Evolutionary conservation across 2,329 filamentous ascomycete species (phyloP).

Genomic region (Ceratocystis albifundus): DNA sequence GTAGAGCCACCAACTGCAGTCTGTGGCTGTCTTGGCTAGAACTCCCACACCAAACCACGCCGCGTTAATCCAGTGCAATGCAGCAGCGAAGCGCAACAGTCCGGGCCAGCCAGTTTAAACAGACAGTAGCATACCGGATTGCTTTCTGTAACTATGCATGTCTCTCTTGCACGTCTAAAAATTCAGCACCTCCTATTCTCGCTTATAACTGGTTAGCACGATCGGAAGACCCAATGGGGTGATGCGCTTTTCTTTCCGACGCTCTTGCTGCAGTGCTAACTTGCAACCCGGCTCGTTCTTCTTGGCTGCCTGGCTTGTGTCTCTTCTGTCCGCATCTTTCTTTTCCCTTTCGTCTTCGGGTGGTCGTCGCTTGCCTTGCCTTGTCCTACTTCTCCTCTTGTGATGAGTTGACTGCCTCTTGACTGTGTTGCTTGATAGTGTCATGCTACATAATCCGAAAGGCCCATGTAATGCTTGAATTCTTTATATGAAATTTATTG

Average conservation of each 20-base stretch:
- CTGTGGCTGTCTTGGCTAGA: not conserved
- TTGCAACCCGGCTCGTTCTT: constrained; percentile 1
- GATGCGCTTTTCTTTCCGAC: not conserved
- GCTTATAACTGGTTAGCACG: not conserved
- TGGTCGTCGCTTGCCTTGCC: not conserved
- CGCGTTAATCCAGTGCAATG: not conserved
- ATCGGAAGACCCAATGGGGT: not conserved
- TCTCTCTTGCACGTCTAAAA: not conserved
- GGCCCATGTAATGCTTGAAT: not conserved
- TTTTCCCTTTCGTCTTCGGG: not conserved
- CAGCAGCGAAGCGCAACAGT: not conserved
- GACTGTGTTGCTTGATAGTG: not conserved
- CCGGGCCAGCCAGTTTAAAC: not conserved
- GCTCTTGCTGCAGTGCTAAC: constrained; percentile 1
- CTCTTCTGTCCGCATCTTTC: not conserved
- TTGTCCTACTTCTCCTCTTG: constrained; percentile 2
- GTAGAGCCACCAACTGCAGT: not conserved
- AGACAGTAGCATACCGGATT: not conserved
- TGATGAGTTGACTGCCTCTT: not conserved
- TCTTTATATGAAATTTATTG: not conserved
- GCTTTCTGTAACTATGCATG: not conserved
- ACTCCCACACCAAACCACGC: not conserved
- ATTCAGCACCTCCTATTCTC: not conserved
- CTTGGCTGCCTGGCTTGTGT: constrained; percentile 4
- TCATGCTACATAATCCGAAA: not conserved